A percentile compares a stretch with the other conserved stretches of the same genome.
Conservation (phyloP, 2,329 filamentous ascomycete species). For the Penicillium paneum region DNA sequence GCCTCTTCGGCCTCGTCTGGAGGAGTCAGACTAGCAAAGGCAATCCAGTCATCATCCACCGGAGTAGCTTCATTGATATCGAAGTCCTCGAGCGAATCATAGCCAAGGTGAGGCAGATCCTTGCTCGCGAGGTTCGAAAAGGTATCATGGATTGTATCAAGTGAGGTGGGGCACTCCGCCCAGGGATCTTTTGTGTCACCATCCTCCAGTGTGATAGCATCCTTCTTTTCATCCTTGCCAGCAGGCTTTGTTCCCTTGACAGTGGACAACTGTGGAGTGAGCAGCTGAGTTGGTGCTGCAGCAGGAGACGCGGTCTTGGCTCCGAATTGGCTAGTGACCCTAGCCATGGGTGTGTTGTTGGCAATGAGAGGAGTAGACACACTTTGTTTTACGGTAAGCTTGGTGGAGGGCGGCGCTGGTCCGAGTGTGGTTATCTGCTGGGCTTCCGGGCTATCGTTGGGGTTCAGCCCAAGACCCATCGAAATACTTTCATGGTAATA, state of each 20-base stretch:
- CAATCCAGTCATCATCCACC: slow-evolving; percentile 15
- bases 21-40: slow-evolving; percentile 37
- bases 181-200: slow-evolving; percentile 32
- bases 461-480: slow-evolving; percentile 47
- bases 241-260: slow-evolving; percentile 27
- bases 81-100: slow-evolving; percentile 39
- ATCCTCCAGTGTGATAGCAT: slow-evolving; percentile 6
- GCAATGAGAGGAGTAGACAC: slow-evolving; percentile 29
- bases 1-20: slow-evolving; percentile 23
- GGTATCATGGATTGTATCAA: slow-evolving; percentile 38
- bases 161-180: slow-evolving; percentile 37
- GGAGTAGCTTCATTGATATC: slow-evolving; percentile 29
- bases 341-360: slow-evolving; percentile 33
- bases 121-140: slow-evolving; percentile 36
- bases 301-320: slow-evolving; percentile 34
- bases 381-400: slow-evolving; percentile 29
- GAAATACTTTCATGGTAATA: slow-evolving; percentile 55
- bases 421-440: slow-evolving; percentile 17
- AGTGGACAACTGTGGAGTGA: slow-evolving; percentile 27
- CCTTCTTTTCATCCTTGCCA: slow-evolving; percentile 19
- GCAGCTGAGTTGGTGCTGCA: slow-evolving; percentile 30
- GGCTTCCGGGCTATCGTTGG: slow-evolving; percentile 15
- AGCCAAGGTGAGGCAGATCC: slow-evolving; percentile 27
- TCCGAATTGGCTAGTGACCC: slow-evolving; percentile 33
- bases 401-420: slow-evolving; percentile 14